phyloP scores from a whole-genome alignment of 352 stramenopile genomes.

The Lagenidium sp. region DNA sequence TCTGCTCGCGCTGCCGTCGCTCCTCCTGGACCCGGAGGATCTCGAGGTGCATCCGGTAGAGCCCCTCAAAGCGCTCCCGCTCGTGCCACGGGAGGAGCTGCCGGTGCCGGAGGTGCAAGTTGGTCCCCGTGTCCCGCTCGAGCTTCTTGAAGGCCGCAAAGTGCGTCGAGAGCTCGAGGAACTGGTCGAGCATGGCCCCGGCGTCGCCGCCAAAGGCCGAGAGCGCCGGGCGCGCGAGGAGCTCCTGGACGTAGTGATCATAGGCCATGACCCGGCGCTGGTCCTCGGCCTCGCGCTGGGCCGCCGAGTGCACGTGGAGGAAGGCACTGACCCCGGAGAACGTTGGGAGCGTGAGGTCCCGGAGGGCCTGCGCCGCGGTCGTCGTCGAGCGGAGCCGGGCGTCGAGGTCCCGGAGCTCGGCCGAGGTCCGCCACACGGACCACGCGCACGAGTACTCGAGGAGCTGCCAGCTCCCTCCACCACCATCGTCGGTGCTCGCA shows the following conservation, averaged over 20 bases:
- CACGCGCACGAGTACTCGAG: constrained; percentile 58
- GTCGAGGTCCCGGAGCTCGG: constrained; percentile 44
- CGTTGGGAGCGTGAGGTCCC: constrained; percentile 35
- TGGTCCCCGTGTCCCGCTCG: constrained; percentile 33
- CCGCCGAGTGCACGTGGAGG: constrained; percentile 13
- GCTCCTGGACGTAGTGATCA: constrained; percentile 38
- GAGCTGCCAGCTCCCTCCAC: too few relatives aligned
- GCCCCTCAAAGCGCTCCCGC: constrained; percentile 36
- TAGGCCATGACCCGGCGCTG: constrained; percentile 25
- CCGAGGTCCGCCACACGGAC: constrained; percentile 31
- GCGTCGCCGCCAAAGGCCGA: constrained; percentile 45
- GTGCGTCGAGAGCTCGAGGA: constrained; percentile 56
- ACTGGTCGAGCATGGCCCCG: constrained; percentile 49
- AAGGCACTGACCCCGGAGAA: constrained; percentile 18
- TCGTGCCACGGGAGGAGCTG: constrained; percentile 41
- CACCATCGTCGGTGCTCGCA: too few relatives aligned
- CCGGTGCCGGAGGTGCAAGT: constrained; percentile 34
- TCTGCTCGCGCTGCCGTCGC: constrained; percentile 1
- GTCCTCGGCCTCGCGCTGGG: constrained; percentile 20
- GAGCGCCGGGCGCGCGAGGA: constrained; percentile 41
- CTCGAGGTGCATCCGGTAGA: constrained; percentile 40
- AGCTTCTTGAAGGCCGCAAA: constrained; percentile 32
- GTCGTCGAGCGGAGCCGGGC: constrained; percentile 33
- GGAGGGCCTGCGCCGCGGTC: constrained; percentile 29
- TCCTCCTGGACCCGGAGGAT: constrained; percentile 19